Base-by-base conservation (phyloP, 768 basidiomycete genomes). In the Suillus luteus region DNA sequence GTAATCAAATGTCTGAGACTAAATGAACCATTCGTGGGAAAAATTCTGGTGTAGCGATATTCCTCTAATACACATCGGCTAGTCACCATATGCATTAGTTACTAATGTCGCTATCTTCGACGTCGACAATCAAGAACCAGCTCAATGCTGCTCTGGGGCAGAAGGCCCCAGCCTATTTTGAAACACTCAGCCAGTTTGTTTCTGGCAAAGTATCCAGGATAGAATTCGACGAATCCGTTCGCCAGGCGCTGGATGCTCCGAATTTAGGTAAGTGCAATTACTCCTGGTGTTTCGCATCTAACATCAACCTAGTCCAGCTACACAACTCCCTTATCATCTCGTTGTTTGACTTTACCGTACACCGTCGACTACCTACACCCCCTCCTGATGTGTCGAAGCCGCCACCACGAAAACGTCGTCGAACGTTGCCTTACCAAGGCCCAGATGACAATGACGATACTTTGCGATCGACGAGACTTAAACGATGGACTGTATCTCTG, bases 321-420 rank as follows among this genome's bases (percentile, higher is more conserved):
- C 92, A 94, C 72, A 94, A 94, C 74, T 87, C 92, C 12, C 81
- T 94, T 38, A 87, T 94, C 41, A 92, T 93, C 37, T 92, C 92
- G 2, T 75, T 94, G 17, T 91, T 93, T 66, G 91, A 92, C 74
- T 89, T 89, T 27, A 90, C 91, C 1, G 85, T 86, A 0, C 85
- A 89, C 67, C 86, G 88, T 67, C 83, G 89, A 48, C 85, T 86
- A 2, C 83, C 85, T 0, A 86, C 90, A 1, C 88, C 90, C 5
- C 85, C 86, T 1, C 82, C 83, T n/a, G 78, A 87, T 44, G 71
- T 79, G 1, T 83, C 88, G 10, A 90, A 89, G 68, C 83, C 82
- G 7, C 81, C 86, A 14, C 79, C 84, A 12, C 89, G 90, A 67
- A 90, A 92, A 64, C 84, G 90, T 49, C 83, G 89, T n/a, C 82